Evolutionary conservation across 345 rosid species (phyloP).

Genomic region (Arabis alpina): DNA sequence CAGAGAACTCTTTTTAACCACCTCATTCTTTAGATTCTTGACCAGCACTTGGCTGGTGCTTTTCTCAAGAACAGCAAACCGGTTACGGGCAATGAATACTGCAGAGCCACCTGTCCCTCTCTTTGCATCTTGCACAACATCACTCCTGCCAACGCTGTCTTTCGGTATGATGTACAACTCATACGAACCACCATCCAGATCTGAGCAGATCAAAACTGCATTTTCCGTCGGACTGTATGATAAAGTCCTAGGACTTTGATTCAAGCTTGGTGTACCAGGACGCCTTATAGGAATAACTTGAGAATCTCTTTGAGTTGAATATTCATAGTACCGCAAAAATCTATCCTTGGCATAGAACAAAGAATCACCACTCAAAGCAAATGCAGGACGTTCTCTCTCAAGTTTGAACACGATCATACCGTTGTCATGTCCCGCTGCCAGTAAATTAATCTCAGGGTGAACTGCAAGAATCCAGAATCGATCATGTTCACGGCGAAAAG

Average conservation of each 20-base stretch:
- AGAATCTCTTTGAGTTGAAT: conserved; percentile 78
- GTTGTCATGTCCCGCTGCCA: conserved; percentile 97
- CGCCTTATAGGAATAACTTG: conserved; percentile 88
- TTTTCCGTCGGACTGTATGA: conserved; percentile 99
- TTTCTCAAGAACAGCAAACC: conserved; percentile 97
- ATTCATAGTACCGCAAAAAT: conserved; percentile 78
- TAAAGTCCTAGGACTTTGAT: conserved; percentile 87
- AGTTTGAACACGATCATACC: conserved; percentile 97
- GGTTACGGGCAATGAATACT: conserved; percentile 82
- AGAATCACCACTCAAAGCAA: conserved; percentile 84
- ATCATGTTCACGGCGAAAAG: conserved; percentile 95
- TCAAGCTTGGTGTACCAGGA: conserved; percentile 76
- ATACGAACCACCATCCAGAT: conserved; percentile 93
- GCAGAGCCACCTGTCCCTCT: conserved; percentile 89
- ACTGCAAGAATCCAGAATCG: conserved; percentile 93
- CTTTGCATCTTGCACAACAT: conserved; percentile 79
- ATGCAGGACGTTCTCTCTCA: conserved; percentile 97
- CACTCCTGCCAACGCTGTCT: conserved; percentile 79
- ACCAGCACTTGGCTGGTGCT: conserved; percentile 83
- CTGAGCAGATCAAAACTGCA: conserved; percentile 88
- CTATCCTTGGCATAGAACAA: conserved; percentile 89
- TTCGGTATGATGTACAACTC: conserved; percentile 87
- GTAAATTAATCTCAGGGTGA: conserved; percentile 94
- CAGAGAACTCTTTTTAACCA: conserved; percentile 76
- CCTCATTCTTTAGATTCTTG: conserved; percentile 87